These are phyloP conservation scores for Psilocybe cubensis DNA, from an alignment of 768 basidiomycete genomes.

Conservation along the genomic window DNA sequence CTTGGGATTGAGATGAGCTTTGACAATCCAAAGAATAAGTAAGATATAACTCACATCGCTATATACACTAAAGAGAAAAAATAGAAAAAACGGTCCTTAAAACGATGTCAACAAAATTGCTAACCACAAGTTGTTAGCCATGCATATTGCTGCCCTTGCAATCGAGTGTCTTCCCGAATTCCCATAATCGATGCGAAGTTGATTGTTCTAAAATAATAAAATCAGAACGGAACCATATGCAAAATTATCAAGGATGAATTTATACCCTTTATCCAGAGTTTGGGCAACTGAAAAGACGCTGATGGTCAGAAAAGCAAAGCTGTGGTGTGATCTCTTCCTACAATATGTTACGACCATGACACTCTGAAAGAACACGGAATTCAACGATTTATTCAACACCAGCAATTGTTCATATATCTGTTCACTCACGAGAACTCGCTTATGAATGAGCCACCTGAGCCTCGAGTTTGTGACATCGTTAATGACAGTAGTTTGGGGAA, in stretches of 20 bases:
- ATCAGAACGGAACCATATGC: background rate
- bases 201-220: slow-evolving; percentile 34
- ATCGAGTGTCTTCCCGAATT: slow-evolving; percentile 43
- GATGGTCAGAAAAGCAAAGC: background rate
- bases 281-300: slow-evolving; percentile 36
- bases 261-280: slow-evolving; percentile 51
- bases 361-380: slow-evolving; percentile 19
- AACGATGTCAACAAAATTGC: slow-evolving; percentile 9
- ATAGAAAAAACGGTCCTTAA: background rate
- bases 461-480: slow-evolving; percentile 46
- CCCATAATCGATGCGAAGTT: slow-evolving; percentile 54
- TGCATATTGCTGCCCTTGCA: slow-evolving; percentile 53
- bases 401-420: no score
- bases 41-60: slow-evolving; percentile 34
- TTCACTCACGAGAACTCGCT: slow-evolving; percentile 43
- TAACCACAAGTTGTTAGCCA: slow-evolving; percentile 51
- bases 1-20: slow-evolving; percentile 18
- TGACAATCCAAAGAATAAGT: background rate
- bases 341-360: slow-evolving; percentile 54
- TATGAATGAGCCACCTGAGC: slow-evolving; percentile 49
- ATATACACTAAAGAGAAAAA: slow-evolving; percentile 35
- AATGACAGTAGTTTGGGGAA: slow-evolving; percentile 33
- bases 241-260: background rate
- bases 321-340: slow-evolving; percentile 7
- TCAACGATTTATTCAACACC: no score